Conservation (phyloP, 345 rosid genomes). For the Fremontodendron californicum region DNA sequence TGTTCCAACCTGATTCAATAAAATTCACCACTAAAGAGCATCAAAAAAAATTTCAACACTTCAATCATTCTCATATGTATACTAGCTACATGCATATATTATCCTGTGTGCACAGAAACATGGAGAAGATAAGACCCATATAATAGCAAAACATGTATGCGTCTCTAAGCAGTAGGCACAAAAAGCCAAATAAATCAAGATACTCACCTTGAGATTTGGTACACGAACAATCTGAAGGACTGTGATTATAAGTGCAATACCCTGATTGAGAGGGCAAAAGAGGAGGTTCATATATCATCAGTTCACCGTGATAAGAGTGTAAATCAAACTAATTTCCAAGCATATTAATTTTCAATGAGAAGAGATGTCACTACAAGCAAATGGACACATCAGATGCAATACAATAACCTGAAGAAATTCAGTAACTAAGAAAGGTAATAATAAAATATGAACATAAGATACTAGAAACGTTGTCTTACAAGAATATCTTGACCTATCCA, state of each 20-base stretch:
- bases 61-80: neutral
- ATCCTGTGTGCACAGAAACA: neutral
- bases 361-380: neutral
- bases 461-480: constrained; percentile 44
- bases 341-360: constrained; percentile 8
- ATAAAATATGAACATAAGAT: neutral
- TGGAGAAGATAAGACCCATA: neutral
- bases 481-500: constrained; percentile 99
- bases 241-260: constrained; percentile 83
- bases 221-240: constrained; percentile 91
- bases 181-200: neutral
- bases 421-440: neutral
- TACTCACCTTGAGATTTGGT: constrained; percentile 87
- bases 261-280: constrained; percentile 40
- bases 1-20: constrained; percentile 74
- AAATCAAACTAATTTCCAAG: neutral
- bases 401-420: neutral
- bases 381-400: neutral
- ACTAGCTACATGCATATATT: neutral
- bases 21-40: constrained; percentile 5
- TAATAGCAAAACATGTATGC: neutral
- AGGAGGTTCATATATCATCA: neutral
- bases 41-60: neutral
- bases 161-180: neutral
- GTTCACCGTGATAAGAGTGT: neutral